phyloP scores from a whole-genome alignment of 768 basidiomycete species.

The Wakefieldia striispora region DNA sequence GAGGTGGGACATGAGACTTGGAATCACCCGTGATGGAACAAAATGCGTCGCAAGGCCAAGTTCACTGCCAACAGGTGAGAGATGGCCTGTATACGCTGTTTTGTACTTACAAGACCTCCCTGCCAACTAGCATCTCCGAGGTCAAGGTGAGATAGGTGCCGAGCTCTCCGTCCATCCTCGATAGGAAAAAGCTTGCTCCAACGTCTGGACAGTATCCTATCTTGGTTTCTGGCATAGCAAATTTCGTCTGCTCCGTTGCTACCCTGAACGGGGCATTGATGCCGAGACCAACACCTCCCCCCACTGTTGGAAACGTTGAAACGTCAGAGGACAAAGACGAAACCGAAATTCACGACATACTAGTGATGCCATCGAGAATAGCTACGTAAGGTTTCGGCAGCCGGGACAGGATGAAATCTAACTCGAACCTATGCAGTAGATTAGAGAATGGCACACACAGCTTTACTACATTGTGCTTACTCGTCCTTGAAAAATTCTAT shows the following conservation, averaged over 20 bases:
- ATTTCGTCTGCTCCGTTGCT: constrained; percentile 87
- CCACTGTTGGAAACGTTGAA: constrained; percentile 55
- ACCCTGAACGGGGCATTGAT: constrained; percentile 86
- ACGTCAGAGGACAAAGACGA: background rate
- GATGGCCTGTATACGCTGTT: constrained; percentile 5
- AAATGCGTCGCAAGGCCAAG: constrained; percentile 94
- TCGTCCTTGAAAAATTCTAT: constrained; percentile 89
- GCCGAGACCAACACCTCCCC: constrained; percentile 89
- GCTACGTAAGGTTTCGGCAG: constrained; percentile 87
- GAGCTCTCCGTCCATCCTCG: constrained; percentile 85
- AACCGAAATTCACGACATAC: constrained; percentile 45
- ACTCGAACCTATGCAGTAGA: constrained; percentile 59
- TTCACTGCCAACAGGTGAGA: constrained; percentile 50
- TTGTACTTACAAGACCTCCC: constrained; percentile 78
- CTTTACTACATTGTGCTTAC: constrained; percentile 43
- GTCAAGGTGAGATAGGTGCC: constrained; percentile 95
- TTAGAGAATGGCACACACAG: constrained; percentile 7
- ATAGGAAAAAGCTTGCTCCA: constrained; percentile 86
- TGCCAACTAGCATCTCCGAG: constrained; percentile 64
- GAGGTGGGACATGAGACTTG: constrained; percentile 67
- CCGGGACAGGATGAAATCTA: constrained; percentile 69
- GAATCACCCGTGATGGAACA: constrained; percentile 73
- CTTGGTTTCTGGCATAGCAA: constrained; percentile 97
- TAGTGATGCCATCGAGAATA: constrained; percentile 87
- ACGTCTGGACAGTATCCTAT: constrained; percentile 93